phyloP scores from a whole-genome alignment of 2,329 filamentous ascomycete species.

The Penicillium sp. region DNA sequence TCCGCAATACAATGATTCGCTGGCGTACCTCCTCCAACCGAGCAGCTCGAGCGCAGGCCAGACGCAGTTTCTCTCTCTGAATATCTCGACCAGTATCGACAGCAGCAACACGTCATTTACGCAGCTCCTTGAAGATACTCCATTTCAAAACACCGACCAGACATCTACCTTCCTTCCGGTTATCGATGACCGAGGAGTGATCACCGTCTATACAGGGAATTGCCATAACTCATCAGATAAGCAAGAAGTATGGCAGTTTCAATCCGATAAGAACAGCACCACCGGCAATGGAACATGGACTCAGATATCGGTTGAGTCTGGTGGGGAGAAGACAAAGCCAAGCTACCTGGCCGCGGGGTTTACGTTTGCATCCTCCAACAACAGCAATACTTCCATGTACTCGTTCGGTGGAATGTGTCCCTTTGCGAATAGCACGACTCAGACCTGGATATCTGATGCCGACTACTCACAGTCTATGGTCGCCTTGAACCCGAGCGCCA shows the following conservation, averaged over 20 bases:
- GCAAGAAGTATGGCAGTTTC: slow-evolving; percentile 68
- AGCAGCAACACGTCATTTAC: slow-evolving; percentile 43
- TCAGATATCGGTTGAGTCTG: slow-evolving; percentile 40
- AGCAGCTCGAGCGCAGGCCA: slow-evolving; percentile 46
- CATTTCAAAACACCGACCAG: slow-evolving; percentile 42
- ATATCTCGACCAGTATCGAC: slow-evolving; percentile 61
- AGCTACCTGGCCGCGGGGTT: slow-evolving; percentile 63
- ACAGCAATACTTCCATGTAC: slow-evolving; percentile 58
- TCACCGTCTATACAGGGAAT: slow-evolving; percentile 73
- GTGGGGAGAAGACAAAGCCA: slow-evolving; percentile 41
- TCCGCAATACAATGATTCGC: slow-evolving; percentile 50
- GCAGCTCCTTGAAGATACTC: slow-evolving; percentile 27
- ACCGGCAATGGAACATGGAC: slow-evolving; percentile 59
- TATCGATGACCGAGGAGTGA: slow-evolving; percentile 65
- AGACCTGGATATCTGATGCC: slow-evolving; percentile 66
- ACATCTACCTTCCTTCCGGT: slow-evolving; percentile 68
- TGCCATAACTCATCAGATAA: slow-evolving; percentile 59
- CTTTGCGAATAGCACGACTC: slow-evolving; percentile 39
- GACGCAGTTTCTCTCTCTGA: slow-evolving; percentile 62
- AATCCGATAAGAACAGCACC: slow-evolving; percentile 44
- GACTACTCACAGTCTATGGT: slow-evolving; percentile 82
- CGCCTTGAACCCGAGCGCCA: slow-evolving; percentile 45
- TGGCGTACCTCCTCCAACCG: slow-evolving; percentile 71
- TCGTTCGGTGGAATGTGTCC: slow-evolving; percentile 92
- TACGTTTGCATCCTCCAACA: slow-evolving; percentile 62